These are phyloP conservation scores for Yamadazyma membranifaciens DNA, from an alignment of 1,139 yeast genomes.

Conservation along the genomic window DNA sequence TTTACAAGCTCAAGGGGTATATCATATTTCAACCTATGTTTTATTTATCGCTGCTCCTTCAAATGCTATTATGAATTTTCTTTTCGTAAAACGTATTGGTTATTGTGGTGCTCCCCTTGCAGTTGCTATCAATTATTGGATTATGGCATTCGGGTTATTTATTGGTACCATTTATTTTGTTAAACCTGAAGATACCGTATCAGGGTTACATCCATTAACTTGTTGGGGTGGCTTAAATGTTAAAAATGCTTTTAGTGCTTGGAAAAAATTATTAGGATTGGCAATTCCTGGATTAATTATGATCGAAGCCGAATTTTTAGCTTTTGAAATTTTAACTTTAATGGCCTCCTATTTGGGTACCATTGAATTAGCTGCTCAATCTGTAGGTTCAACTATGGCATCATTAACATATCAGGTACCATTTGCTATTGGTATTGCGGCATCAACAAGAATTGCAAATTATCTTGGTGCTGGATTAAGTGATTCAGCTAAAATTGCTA, in stretches of 20 bases:
- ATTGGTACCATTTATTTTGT: slow-evolving; percentile 38
- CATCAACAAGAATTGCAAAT: slow-evolving; percentile 59
- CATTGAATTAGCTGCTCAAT: slow-evolving; percentile 54
- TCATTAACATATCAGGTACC: slow-evolving; percentile 53
- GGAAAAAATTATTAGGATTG: slow-evolving; percentile 47
- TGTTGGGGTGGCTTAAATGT: slow-evolving; percentile 40
- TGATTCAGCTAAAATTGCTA: slow-evolving; percentile 43
- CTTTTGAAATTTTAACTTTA: slow-evolving; percentile 56
- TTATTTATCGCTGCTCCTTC: slow-evolving; percentile 53
- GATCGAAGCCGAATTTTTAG: slow-evolving; percentile 60
- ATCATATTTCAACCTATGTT: slow-evolving; percentile 51
- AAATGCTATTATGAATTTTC: slow-evolving; percentile 48
- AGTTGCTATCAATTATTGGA: slow-evolving; percentile 55
- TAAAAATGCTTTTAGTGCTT: slow-evolving; percentile 37
- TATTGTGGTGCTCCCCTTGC: slow-evolving; percentile 61
- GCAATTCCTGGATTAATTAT: slow-evolving; percentile 58
- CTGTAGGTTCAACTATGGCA: slow-evolving; percentile 57
- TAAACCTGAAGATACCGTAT: slow-evolving; percentile 38
- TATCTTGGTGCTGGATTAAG: slow-evolving; percentile 56
- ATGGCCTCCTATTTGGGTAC: slow-evolving; percentile 58
- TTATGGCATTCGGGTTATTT: slow-evolving; percentile 50
- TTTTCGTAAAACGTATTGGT: slow-evolving; percentile 35
- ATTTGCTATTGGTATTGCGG: slow-evolving; percentile 60
- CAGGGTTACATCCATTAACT: slow-evolving; percentile 39
- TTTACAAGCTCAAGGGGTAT: slow-evolving; percentile 54